A percentile compares a stretch with the other conserved stretches of the same genome.
Evolutionary conservation across 2,329 filamentous ascomycete species (phyloP).

Genomic region (Clonostachys rhizophaga): DNA sequence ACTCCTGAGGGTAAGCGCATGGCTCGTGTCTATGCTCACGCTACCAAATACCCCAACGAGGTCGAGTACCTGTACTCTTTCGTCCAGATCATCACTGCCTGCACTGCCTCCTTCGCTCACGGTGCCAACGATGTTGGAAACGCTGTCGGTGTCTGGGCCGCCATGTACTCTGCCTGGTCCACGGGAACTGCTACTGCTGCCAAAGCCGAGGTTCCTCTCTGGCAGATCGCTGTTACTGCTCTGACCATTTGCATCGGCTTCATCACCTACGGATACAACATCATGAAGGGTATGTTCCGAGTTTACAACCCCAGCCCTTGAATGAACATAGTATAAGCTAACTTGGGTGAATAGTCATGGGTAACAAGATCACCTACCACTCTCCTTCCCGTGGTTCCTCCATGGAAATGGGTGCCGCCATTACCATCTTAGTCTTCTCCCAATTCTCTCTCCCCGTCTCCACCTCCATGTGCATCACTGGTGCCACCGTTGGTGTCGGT

Average conservation of each 20-base stretch:
- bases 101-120: slow-evolving; percentile 70
- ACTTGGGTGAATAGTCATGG: slow-evolving; percentile 55
- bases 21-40: slow-evolving; percentile 60
- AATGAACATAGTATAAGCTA: background rate
- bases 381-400: slow-evolving; percentile 53
- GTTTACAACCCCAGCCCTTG: no score
- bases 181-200: slow-evolving; percentile 55
- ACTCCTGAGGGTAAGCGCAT: slow-evolving; percentile 72
- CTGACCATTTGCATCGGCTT: slow-evolving; percentile 61
- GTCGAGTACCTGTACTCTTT: slow-evolving; percentile 67
- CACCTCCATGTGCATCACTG: slow-evolving; percentile 76
- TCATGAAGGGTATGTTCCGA: slow-evolving; percentile 65
- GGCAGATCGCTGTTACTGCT: slow-evolving; percentile 70
- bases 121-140: slow-evolving; percentile 76
- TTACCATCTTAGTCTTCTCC: slow-evolving; percentile 72
- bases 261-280: slow-evolving; percentile 76
- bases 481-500: slow-evolving; percentile 72
- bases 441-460: slow-evolving; percentile 73
- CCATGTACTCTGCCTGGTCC: slow-evolving; percentile 63
- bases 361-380: slow-evolving; percentile 75
- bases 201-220: slow-evolving; percentile 51
- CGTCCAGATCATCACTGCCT: slow-evolving; percentile 62
- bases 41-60: slow-evolving; percentile 64
- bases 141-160: slow-evolving; percentile 65
- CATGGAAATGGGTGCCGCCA: slow-evolving; percentile 77